Conservation (phyloP, 441 rosid genomes). For the Eutrema salsugineum region DNA sequence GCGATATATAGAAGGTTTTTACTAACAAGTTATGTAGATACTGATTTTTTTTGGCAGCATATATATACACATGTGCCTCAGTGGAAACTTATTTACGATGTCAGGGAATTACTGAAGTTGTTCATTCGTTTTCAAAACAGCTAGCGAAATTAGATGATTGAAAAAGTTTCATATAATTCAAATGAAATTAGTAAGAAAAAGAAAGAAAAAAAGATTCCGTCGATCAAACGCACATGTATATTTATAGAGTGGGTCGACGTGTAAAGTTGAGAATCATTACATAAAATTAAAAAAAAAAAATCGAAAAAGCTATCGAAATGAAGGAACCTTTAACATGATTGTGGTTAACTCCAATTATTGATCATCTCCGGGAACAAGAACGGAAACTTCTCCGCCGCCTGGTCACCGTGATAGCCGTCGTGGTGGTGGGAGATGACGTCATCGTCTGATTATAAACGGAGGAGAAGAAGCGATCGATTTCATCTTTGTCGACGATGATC, state of each 20-base stretch:
- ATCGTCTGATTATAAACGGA: conserved; percentile 22
- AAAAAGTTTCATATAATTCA: neutral
- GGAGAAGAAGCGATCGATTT: conserved; percentile 26
- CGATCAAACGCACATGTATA: conserved; percentile 24
- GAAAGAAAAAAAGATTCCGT: conserved; percentile 9
- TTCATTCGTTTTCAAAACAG: neutral
- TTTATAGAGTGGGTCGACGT: conserved; percentile 31
- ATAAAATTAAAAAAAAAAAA: conserved; percentile 10
- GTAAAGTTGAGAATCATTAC: conserved; percentile 31
- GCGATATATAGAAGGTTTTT: neutral
- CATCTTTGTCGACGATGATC: conserved; percentile 29
- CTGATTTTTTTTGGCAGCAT: neutral
- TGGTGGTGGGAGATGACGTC: conserved; percentile 7
- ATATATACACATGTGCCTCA: neutral
- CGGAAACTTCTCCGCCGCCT: conserved; percentile 30
- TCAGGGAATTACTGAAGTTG: neutral
- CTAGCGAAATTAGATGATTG: conserved; percentile 3
- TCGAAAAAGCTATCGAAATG: conserved; percentile 23
- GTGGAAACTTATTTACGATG: neutral
- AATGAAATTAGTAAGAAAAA: neutral
- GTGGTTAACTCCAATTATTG: conserved; percentile 7
- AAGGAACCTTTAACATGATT: conserved; percentile 27
- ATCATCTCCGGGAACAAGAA: conserved; percentile 26
- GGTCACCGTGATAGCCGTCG: conserved; percentile 10
- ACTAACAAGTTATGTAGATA: neutral